Evolutionary conservation across 1,284 basidiomycete genomes (phyloP), one percentile per base, ranked within the genome.

Genomic region (Phenoliferia sp.): DNA sequence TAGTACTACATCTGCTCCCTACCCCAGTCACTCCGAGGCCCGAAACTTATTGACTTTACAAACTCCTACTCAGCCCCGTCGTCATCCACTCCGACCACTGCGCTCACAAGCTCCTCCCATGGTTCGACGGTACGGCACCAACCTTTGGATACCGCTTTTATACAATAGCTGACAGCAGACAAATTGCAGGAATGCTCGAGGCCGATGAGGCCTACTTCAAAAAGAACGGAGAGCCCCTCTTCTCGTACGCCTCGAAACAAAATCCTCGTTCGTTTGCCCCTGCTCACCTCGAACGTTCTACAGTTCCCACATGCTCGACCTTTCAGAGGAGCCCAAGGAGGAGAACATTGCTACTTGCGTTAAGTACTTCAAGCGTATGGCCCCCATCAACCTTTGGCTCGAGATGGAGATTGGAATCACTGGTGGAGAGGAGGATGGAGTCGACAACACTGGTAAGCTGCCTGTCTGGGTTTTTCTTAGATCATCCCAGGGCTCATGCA

Each of bases 371-470:
- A 85, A 88, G 81, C 91, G 92, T 79, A 92, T 99, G 93, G 90
- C 92, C 33, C 87, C 89, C 75, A 82, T 98, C 78, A 89, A 90
- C 72, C 83, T 80, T 50, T 99, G 94, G 94, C 92, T 99, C 81
- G 96, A 99, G 86, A 99, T 99, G 96, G 96, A 99, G 83, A 99
- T 99, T 80, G 96, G 96, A 79, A 99, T 99, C 83, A 99, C 96
- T 68, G 96, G 95, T 80, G 95, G 95, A 79, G 95, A 99, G 82
- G 95, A 99, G 82, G 95, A 99, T 79, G 95, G 95, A 80, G 95
- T 99, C 64, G 93, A 96, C 82, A 95, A 96, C 85, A 89, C 70
- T 32, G 59, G 62, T 68, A 56, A 12, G 68, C 54, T 0, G 26
- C 19, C 7, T 29, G 7, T 4, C 44, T 17, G 29, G n/a, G 19